These are phyloP conservation scores for Penicillium antarcticum DNA, from an alignment of 495 filamentous ascomycete species.

Conservation along the genomic window DNA sequence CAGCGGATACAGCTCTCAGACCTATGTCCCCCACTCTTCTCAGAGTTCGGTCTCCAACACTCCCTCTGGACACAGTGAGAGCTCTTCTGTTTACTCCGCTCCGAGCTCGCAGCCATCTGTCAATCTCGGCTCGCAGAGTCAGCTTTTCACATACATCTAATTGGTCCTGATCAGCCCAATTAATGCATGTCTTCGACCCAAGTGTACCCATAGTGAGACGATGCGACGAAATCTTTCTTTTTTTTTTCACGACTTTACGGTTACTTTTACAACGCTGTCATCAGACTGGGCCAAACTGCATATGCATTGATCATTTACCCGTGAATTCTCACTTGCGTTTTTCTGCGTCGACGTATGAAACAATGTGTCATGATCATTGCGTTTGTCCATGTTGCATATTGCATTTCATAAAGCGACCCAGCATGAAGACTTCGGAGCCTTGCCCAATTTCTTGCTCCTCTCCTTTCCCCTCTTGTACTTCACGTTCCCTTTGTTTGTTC, in stretches of 20 bases:
- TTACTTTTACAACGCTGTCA: slow-evolving; percentile 32
- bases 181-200: slow-evolving; percentile 20
- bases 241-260: slow-evolving; percentile 41
- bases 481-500: neutral
- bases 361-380: slow-evolving; percentile 20
- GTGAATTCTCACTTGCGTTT: slow-evolving; percentile 10
- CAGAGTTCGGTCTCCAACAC: slow-evolving; percentile 29
- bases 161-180: slow-evolving; percentile 4
- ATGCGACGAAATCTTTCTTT: slow-evolving; percentile 38
- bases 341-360: slow-evolving; percentile 14
- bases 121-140: slow-evolving; percentile 27
- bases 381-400: slow-evolving; percentile 19
- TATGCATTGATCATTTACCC: slow-evolving; percentile 28
- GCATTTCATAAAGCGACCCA: slow-evolving; percentile 14
- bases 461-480: slow-evolving; percentile 13
- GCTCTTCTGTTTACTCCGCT: slow-evolving; percentile 24
- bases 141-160: slow-evolving; percentile 35
- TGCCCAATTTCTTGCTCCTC: slow-evolving; percentile 1
- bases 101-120: slow-evolving; percentile 22
- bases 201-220: slow-evolving; percentile 46
- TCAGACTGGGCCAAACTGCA: slow-evolving; percentile 25
- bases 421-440: slow-evolving; percentile 12
- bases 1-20: slow-evolving; percentile 26
- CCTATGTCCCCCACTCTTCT: slow-evolving; percentile 26
- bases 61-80: slow-evolving; percentile 30